Evolutionary conservation across 1,284 basidiomycete species (phyloP).

Genomic region (Trichosporon faecale): DNA sequence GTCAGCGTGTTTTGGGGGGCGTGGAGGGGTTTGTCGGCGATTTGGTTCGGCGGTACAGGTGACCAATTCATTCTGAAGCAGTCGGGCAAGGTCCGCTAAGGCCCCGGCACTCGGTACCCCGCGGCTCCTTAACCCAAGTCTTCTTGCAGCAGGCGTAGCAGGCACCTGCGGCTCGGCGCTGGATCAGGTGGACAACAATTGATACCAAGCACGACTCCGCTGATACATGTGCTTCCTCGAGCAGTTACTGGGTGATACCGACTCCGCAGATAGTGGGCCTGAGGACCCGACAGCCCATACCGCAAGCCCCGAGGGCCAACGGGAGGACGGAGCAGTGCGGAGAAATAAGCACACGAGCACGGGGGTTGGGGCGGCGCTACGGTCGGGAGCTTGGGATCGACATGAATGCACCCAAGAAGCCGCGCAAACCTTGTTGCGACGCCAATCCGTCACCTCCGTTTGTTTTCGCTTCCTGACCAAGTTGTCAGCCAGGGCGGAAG

Average conservation of each 20-base stretch:
- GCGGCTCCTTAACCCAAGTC: not conserved
- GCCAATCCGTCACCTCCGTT: not conserved
- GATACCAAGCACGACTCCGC: not conserved
- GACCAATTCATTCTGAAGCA: not conserved
- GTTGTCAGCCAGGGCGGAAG: not conserved
- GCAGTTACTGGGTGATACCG: not conserved
- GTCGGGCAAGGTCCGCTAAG: not conserved
- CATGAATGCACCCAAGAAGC: not conserved
- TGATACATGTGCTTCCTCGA: not conserved
- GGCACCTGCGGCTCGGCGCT: not conserved
- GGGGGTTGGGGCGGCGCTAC: not conserved
- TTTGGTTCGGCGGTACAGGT: not conserved
- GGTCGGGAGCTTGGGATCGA: not conserved
- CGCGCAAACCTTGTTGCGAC: not conserved
- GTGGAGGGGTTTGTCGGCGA: not conserved
- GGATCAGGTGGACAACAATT: not conserved
- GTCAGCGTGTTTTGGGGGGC: not conserved
- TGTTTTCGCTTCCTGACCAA: not conserved
- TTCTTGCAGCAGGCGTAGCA: not conserved
- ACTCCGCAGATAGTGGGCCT: not conserved
- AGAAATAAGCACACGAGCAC: conserved; percentile 3
- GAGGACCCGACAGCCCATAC: not conserved
- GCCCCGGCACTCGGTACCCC: not conserved
- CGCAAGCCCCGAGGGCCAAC: not conserved
- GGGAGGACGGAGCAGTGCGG: not conserved